These are phyloP conservation scores for Erodium texanum DNA, from an alignment of 441 rosid species.

Conservation along the genomic window DNA sequence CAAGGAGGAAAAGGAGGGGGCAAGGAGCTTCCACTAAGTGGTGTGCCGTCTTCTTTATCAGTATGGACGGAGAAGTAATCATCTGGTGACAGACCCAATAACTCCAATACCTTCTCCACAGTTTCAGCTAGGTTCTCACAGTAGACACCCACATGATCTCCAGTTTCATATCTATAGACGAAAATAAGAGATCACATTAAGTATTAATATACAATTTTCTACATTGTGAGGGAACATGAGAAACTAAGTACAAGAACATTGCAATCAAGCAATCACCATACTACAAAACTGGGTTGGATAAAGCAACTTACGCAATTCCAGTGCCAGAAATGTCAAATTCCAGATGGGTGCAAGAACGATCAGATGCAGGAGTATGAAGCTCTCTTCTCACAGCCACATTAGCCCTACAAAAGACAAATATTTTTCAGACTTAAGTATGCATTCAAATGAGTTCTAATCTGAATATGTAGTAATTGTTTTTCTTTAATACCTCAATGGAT, in stretches of 20 bases:
- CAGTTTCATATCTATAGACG: slow-evolving; percentile 66
- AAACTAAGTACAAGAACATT: not conserved
- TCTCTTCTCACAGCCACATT: slow-evolving; percentile 66
- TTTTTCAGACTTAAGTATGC: not conserved
- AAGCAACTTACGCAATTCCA: slow-evolving; percentile 48
- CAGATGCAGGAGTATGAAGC: slow-evolving; percentile 81
- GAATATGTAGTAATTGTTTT: not conserved
- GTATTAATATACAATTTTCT: not conserved
- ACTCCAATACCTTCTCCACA: slow-evolving; percentile 62
- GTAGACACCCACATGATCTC: slow-evolving; percentile 82
- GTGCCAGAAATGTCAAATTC: slow-evolving; percentile 74
- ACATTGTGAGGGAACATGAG: not conserved
- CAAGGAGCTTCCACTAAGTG: slow-evolving; percentile 46
- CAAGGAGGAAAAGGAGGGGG: slow-evolving; percentile 85
- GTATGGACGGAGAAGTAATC: slow-evolving; percentile 56
- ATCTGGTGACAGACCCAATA: slow-evolving; percentile 64
- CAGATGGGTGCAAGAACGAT: slow-evolving; percentile 84
- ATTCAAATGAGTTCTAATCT: not conserved
- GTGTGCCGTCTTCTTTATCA: slow-evolving; percentile 59
- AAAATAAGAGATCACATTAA: slow-evolving; percentile 5
- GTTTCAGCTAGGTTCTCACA: slow-evolving; percentile 62
- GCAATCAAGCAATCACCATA: not conserved
- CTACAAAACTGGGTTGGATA: not conserved
- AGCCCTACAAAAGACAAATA: slow-evolving; percentile 38
- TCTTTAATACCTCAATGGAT: slow-evolving; percentile 61